Base-by-base conservation (phyloP, 1,139 yeast genomes). In the Kurtzmaniella quercitrusa region DNA sequence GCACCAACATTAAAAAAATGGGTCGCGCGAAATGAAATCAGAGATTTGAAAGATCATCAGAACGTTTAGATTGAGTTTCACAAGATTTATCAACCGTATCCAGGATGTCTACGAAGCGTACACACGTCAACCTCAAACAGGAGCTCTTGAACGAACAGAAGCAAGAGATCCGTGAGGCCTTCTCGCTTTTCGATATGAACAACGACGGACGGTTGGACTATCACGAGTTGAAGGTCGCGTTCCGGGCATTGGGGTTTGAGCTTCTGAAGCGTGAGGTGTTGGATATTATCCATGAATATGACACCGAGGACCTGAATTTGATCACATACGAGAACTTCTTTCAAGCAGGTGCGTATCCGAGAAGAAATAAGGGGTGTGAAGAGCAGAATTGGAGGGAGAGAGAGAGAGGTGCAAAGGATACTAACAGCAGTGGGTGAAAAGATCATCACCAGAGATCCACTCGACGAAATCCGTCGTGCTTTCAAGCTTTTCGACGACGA, bases 241-340 rank as follows among this genome's bases (percentile, higher is more conserved):
- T 93, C 70, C 68, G 96, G 49, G 98, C 98, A 0, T 71, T 94
- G 40, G 98, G 98, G 1, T 94, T 94, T 57, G 97, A 91, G 41
- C 73, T 86, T 54, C 66, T 82, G 38, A 91, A 91, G 59, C 71
- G 84, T 44, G 94, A 90, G 53, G 91, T 93, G 3, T 70, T 91
- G 51, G 85, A 85, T 48, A 78, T 91, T 31, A 81, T 94, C 46
- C 85, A 82, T 45, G 94, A 88, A 51, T 85, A 84, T 58, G 97
- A 89, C 55, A 76, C 86, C 4, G 89, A 82, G 49, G 88, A 89
- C 43, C 73, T 85, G 34, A 80, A 81, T 47, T 70, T 82, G 53
- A 85, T 93, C 55, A 79, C 82, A 34, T 87, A 84, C 57, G 96
- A 87, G 46, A 91, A 86, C 55, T 93, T 93, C 62, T 84, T 78